Base-by-base conservation (phyloP, 495 filamentous ascomycete genomes). In the Achaetomiella virescens region DNA sequence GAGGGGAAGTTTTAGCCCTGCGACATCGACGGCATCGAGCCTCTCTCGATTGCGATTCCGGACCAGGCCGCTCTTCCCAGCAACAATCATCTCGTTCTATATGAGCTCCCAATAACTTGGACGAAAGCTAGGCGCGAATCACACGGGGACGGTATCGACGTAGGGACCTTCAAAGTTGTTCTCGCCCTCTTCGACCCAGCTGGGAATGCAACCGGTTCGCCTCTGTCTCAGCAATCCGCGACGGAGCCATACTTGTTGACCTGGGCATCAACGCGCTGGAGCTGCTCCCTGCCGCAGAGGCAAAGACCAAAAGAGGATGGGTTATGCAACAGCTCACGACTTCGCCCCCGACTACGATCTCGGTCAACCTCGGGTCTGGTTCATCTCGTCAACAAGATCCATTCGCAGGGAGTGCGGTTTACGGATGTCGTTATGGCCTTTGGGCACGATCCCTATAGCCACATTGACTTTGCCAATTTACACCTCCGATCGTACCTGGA, bases 341-440 rank as follows among this genome's bases (percentile, higher is more conserved):
- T 70, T 61, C 43, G 58, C 67, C 1, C 33, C 65, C 9, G 67
- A 70, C 48, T 61, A 44, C 22, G 61, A 70, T 36, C 55, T 70
- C 8, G 67, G 65, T 17, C 63, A 3, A 43, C 65, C 0, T 58
- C 61, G 4, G 58, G 61, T 17, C 50, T 70, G 10, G 57, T 46
- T 3, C 36, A 18, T 14, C 56, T 70, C 6, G 55, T 64, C 20
- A 54, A 68, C 37, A 60, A 43, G 18, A 58, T 70, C 31, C 61
- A 65, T 24, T 2, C 25, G n/a, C 59, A 61, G 22, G 49, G 55
- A 18, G 40, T 55, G 1, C 63, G 66, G 3, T 59, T 70, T 61
- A 61, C 64, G 18, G 66, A 70, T 47, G 62, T 67, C 33, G 64
- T 66, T 18, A 68, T 67, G 61, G 68, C 58, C 2, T 66, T 70